Base-by-base conservation (phyloP, 2,329 filamentous ascomycete genomes). In the Monilinia aucupariae region DNA sequence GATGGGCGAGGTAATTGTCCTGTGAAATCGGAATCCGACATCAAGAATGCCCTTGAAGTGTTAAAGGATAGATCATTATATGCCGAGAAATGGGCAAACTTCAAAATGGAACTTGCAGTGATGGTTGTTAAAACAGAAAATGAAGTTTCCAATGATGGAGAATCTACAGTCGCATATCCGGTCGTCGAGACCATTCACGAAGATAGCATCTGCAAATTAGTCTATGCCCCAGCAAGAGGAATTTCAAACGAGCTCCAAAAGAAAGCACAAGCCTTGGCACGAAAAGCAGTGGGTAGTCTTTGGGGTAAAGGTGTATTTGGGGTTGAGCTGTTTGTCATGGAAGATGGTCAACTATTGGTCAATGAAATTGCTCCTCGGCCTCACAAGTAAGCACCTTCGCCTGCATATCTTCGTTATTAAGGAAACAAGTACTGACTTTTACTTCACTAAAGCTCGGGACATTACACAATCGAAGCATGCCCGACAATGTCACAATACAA, bases 111-210 rank as follows among this genome's bases (percentile, higher is more conserved):
- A 78, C 79, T 97, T 60, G 90, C 94, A 6, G 92, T 96, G 68
- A 96, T 97, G 86, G 93, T 97, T 10, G 85, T 97, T 63, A 90
- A 96, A 72, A 96, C 90, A 0, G 89, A 92, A 72, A 86, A 96
- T 68, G 67, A 61, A n/a, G 56, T 64, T 20, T 66, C 65, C 12
- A 77, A 79, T 51, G 74, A 78, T 3, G 82, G 82, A 0, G 76
- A 76, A 17, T 74, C 81, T 10, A 81, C 77, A 64, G 78, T 92
- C 39, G 85, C 92, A 5, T 97, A 94, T 73, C 92, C 94, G 0
- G 89, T 88, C 0, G 92, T 97, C 2, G 94, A 99, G 79, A 97
- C 93, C 0, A 84, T 97, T 37, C 94, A 99, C 71, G 91, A 97
- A 76, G 90, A 97, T 75, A 94, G 87, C 72, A 92, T 99, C 70